phyloP scores from a whole-genome alignment of 352 stramenopile species.

The Pythium dissotocum region DNA sequence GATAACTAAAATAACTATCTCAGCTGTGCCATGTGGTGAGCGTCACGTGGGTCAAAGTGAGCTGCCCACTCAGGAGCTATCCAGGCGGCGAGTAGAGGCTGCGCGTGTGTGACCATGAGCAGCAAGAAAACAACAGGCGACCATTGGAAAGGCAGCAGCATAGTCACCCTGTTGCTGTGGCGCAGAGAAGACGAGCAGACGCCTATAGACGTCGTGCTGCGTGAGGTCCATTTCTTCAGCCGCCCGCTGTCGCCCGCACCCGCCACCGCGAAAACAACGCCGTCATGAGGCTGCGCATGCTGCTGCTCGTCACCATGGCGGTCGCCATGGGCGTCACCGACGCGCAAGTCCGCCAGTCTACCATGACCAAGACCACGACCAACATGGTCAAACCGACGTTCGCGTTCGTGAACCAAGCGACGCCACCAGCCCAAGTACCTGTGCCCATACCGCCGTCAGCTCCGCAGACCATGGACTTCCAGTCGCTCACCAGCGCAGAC shows the following conservation, averaged over 20 bases:
- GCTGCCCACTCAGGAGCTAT: not conserved
- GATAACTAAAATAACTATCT: not conserved
- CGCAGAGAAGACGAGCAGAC: not conserved
- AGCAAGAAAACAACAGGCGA: not conserved
- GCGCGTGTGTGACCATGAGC: not conserved
- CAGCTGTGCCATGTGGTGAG: not conserved
- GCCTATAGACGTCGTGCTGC: too few species aligned
- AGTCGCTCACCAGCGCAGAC: not conserved
- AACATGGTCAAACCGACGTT: not conserved
- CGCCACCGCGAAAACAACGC: not conserved
- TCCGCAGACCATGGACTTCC: not conserved
- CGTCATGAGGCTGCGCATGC: not conserved
- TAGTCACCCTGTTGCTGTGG: not conserved
- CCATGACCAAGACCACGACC: not conserved
- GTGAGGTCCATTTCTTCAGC: slow-evolving; percentile 3
- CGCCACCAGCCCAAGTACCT: too few species aligned
- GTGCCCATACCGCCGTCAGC: not conserved
- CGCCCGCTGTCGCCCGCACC: not conserved
- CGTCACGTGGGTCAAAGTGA: not conserved
- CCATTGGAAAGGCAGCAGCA: not conserved
- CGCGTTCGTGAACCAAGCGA: slow-evolving; percentile 1
- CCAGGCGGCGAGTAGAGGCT: not conserved
- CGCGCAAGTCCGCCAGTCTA: not conserved
- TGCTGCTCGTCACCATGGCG: not conserved
- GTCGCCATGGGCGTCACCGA: not conserved